Conservation (phyloP, 768 basidiomycete species). For the Naganishia onofrii region DNA sequence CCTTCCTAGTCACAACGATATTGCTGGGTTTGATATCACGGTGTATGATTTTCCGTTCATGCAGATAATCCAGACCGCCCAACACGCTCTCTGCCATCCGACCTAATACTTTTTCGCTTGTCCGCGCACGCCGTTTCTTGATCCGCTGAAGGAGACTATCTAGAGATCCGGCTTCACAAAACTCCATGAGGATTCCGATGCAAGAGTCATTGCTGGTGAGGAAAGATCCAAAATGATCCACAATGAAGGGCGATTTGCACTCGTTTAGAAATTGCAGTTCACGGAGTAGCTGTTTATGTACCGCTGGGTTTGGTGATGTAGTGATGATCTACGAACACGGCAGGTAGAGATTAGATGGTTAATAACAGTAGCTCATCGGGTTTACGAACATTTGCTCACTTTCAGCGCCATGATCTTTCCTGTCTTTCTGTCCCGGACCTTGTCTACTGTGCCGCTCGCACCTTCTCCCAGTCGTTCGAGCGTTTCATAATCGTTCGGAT, state of each 20-base stretch:
- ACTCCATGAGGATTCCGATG: constrained; percentile 54
- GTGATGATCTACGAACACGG: constrained; percentile 45
- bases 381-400: constrained; percentile 36
- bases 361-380: neutral
- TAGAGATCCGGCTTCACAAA: constrained; percentile 51
- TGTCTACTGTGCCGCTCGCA: constrained; percentile 50
- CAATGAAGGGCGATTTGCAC: constrained; percentile 51
- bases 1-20: constrained; percentile 49
- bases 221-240: constrained; percentile 53
- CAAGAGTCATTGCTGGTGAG: constrained; percentile 48
- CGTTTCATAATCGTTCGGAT: constrained; percentile 41
- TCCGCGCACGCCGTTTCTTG: constrained; percentile 44
- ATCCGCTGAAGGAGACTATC: constrained; percentile 47
- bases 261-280: constrained; percentile 52
- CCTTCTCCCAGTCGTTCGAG: constrained; percentile 50
- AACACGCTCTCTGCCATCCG: constrained; percentile 50
- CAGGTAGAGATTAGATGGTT: neutral
- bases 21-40: constrained; percentile 54
- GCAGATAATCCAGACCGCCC: constrained; percentile 51
- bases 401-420: constrained; percentile 53
- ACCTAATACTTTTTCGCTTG: constrained; percentile 51
- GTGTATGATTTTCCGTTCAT: constrained; percentile 52
- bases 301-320: constrained; percentile 50
- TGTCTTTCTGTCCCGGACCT: constrained; percentile 45
- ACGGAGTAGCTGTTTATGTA: constrained; percentile 52